Evolutionary conservation across 2,329 filamentous ascomycete genomes (phyloP).

Genomic region (Fusarium paranaense): DNA sequence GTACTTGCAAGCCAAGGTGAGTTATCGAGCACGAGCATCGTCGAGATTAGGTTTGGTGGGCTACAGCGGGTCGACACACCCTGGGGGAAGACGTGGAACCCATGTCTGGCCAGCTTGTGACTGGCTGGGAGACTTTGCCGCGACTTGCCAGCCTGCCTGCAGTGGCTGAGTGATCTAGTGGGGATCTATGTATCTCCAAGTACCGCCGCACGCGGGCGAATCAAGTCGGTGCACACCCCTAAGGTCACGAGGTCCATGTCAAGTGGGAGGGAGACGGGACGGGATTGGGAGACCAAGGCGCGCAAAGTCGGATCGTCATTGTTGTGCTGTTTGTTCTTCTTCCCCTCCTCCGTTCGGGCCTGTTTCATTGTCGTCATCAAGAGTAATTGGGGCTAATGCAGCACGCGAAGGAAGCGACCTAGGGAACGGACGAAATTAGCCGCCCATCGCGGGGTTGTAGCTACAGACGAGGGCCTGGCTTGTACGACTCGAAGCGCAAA

Average conservation of each 20-base stretch:
- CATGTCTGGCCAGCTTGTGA: neutral
- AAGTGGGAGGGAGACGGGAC: constrained; percentile 2
- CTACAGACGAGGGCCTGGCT: neutral
- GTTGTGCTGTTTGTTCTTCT: neutral
- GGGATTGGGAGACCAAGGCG: constrained; percentile 15
- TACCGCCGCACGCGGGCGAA: constrained; percentile 30
- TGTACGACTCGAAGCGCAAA: neutral
- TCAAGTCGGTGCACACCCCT: constrained; percentile 22
- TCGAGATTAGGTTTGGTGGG: constrained; percentile 48
- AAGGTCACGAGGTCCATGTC: constrained; percentile 30
- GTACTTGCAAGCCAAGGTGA: neutral
- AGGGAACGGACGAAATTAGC: neutral
- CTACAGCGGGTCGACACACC: constrained; percentile 20
- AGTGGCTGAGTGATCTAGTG: neutral
- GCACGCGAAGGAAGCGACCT: neutral
- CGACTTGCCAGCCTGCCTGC: constrained; percentile 2
- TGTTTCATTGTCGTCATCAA: constrained; percentile 11
- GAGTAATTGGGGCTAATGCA: constrained; percentile 9
- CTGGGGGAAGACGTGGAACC: neutral
- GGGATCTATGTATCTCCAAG: constrained; percentile 20
- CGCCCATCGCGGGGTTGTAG: constrained; percentile 1
- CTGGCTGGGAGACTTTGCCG: constrained; percentile 15
- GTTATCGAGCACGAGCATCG: constrained; percentile 26
- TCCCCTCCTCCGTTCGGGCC: neutral
- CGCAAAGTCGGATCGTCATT: constrained; percentile 27